phyloP scores from a whole-genome alignment of 208 protist genomes.

The Vickermania ingenoplastis region DNA sequence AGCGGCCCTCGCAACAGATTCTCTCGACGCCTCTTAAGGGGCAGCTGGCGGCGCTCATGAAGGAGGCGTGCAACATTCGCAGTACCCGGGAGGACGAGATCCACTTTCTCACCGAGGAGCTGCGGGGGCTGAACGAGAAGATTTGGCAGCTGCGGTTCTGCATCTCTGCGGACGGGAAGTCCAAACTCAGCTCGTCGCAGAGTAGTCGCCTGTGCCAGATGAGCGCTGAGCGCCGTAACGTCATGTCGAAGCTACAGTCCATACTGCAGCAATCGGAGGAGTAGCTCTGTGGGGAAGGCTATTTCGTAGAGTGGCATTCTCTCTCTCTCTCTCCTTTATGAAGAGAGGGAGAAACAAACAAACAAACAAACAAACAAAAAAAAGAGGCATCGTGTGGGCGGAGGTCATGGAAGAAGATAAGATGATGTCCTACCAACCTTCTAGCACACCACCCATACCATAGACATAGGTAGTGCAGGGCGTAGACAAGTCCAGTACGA shows the following conservation, averaged over 20 bases:
- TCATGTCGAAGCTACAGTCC: constrained; percentile 39
- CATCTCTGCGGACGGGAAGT: constrained; percentile 5
- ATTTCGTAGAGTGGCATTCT: too few relatives aligned
- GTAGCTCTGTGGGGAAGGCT: too few relatives aligned
- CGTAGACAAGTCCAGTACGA: too few relatives aligned
- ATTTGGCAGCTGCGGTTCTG: constrained; percentile 70
- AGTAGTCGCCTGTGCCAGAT: constrained; percentile 20
- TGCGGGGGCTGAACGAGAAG: constrained; percentile 60
- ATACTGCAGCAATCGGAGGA: constrained; percentile 13
- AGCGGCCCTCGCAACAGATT: not conserved
- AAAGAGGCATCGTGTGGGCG: too few relatives aligned
- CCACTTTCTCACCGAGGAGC: constrained; percentile 55
- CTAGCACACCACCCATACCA: too few relatives aligned
- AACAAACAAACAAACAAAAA: too few relatives aligned
- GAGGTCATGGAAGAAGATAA: too few relatives aligned
- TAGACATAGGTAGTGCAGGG: too few relatives aligned
- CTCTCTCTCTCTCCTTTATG: too few relatives aligned
- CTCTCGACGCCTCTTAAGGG: constrained; percentile 12
- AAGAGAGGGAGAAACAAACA: too few relatives aligned
- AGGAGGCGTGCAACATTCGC: constrained; percentile 42
- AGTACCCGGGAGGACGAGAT: constrained; percentile 60
- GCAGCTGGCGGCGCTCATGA: constrained; percentile 40
- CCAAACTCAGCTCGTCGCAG: constrained; percentile 2
- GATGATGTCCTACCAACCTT: too few relatives aligned
- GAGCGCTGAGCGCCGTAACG: constrained; percentile 25